Conservation (phyloP, 2,329 filamentous ascomycete species). For the Colletotrichum sp. region DNA sequence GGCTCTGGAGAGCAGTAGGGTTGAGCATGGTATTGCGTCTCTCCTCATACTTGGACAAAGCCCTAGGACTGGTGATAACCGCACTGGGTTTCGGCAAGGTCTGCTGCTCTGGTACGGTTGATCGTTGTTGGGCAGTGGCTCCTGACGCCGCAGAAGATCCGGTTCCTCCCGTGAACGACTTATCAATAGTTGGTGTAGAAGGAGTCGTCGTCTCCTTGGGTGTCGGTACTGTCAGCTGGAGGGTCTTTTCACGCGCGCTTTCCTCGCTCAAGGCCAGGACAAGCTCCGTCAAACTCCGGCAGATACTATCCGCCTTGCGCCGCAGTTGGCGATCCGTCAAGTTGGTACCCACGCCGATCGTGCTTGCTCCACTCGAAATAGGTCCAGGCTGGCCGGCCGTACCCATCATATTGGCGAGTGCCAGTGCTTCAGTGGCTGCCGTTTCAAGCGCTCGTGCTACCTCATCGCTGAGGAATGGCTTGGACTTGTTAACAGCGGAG, state of each 20-base stretch:
- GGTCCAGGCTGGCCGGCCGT: slow-evolving; percentile 70
- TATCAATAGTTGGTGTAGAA: slow-evolving; percentile 50
- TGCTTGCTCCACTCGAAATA: slow-evolving; percentile 69
- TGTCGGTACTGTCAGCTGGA: slow-evolving; percentile 21
- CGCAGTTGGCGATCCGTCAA: slow-evolving; percentile 83
- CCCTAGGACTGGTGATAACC: slow-evolving; percentile 47
- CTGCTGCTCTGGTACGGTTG: slow-evolving; percentile 46
- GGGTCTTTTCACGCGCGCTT: slow-evolving; percentile 37
- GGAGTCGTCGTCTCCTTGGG: slow-evolving; percentile 30
- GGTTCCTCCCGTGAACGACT: slow-evolving; percentile 35
- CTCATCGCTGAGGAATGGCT: slow-evolving; percentile 68
- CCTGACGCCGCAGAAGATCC: slow-evolving; percentile 15
- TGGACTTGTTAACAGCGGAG: slow-evolving; percentile 80
- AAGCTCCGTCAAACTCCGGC: slow-evolving; percentile 89
- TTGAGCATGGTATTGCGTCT: slow-evolving; percentile 52
- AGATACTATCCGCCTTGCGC: slow-evolving; percentile 91
- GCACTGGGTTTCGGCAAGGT: slow-evolving; percentile 21
- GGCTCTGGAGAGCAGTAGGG: slow-evolving; percentile 48
- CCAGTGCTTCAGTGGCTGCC: slow-evolving; percentile 80
- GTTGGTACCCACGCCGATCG: slow-evolving; percentile 57
- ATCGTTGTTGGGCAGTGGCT: slow-evolving; percentile 39
- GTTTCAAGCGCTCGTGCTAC: slow-evolving; percentile 82
- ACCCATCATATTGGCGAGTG: slow-evolving; percentile 79
- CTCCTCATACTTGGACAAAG: slow-evolving; percentile 58
- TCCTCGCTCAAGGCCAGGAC: slow-evolving; percentile 82